Percentiles rank a stretch among this genome's conserved stretches.
These are phyloP conservation scores for Phialophora verrucosa DNA, from an alignment of 2,329 filamentous ascomycete genomes.

Conservation along the genomic window DNA sequence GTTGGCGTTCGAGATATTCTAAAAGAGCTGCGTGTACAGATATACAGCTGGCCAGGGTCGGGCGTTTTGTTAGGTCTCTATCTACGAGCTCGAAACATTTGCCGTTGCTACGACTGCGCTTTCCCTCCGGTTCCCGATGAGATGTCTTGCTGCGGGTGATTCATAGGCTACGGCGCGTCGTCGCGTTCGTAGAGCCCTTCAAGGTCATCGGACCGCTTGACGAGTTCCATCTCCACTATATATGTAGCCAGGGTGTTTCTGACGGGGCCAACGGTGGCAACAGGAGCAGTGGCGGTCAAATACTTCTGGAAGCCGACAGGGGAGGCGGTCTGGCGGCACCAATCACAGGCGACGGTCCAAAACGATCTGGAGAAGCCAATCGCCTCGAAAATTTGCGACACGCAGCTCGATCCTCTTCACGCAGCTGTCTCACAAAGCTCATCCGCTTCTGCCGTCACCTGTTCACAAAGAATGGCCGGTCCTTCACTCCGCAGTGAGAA, in stretches of 20 bases:
- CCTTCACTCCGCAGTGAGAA: slow-evolving; percentile 17
- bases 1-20: slow-evolving; percentile 23
- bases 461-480: slow-evolving; percentile 9
- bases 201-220: neutral
- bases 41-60: slow-evolving; percentile 27
- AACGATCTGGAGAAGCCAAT: slow-evolving; percentile 21
- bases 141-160: neutral
- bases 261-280: neutral
- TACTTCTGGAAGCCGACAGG: neutral
- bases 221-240: neutral
- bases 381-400: slow-evolving; percentile 16
- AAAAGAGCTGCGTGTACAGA: slow-evolving; percentile 36
- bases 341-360: slow-evolving; percentile 14
- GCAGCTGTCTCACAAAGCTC: slow-evolving; percentile 9
- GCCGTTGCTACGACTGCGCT: neutral
- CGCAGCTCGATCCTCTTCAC: slow-evolving; percentile 14
- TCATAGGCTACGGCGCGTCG: neutral
- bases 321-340: slow-evolving; percentile 16
- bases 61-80: slow-evolving; percentile 16
- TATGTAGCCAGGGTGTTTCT: neutral
- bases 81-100: slow-evolving; percentile 2
- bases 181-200: neutral
- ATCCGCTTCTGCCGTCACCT: slow-evolving; percentile 3
- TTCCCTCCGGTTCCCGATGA: neutral
- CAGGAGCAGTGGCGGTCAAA: neutral